A percentile compares a stretch with the other conserved stretches of the same genome.
Evolutionary conservation across 2,329 filamentous ascomycete species (phyloP).

Genomic region (Monosporascus sp.): DNA sequence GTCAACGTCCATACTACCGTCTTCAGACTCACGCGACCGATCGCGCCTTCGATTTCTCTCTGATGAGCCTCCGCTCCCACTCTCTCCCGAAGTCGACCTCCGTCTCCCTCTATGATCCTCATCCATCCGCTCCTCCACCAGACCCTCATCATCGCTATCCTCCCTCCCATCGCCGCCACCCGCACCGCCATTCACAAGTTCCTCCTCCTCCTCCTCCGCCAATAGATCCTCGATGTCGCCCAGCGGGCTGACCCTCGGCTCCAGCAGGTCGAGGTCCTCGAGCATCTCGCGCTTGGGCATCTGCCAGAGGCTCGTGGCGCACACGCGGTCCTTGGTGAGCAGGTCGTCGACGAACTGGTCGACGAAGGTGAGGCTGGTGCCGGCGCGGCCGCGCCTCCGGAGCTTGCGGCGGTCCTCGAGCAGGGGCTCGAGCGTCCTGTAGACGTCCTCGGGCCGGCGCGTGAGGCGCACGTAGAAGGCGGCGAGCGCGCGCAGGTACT

Average conservation of each 20-base stretch:
- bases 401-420: conserved; percentile 80
- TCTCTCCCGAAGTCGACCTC: conserved; percentile 14
- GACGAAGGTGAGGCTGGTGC: conserved; percentile 71
- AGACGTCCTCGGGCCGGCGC: conserved; percentile 75
- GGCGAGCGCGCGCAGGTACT: conserved; percentile 83
- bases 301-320: conserved; percentile 88
- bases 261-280: conserved; percentile 84
- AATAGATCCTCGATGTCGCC: conserved; percentile 71
- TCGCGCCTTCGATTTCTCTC: conserved; percentile 10
- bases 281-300: conserved; percentile 75
- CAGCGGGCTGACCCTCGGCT: conserved; percentile 77
- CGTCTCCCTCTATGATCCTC: conserved; percentile 11
- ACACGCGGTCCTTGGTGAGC: conserved; percentile 81
- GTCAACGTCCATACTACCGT: conserved; percentile 34
- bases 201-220: conserved; percentile 50
- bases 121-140: conserved; percentile 7
- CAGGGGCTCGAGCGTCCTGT: conserved; percentile 72
- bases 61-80: conserved; percentile 9
- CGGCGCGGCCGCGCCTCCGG: conserved; percentile 66
- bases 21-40: conserved; percentile 17
- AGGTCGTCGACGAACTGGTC: conserved; percentile 94
- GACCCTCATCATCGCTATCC: conserved; percentile 11
- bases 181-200: conserved; percentile 1
- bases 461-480: conserved; percentile 92
- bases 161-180: conserved; percentile 6